A percentile compares a stretch with the other conserved stretches of the same genome.
Evolutionary conservation across 139 green algal genomes (phyloP).

Genomic region (Chlamydomonas eustigma): DNA sequence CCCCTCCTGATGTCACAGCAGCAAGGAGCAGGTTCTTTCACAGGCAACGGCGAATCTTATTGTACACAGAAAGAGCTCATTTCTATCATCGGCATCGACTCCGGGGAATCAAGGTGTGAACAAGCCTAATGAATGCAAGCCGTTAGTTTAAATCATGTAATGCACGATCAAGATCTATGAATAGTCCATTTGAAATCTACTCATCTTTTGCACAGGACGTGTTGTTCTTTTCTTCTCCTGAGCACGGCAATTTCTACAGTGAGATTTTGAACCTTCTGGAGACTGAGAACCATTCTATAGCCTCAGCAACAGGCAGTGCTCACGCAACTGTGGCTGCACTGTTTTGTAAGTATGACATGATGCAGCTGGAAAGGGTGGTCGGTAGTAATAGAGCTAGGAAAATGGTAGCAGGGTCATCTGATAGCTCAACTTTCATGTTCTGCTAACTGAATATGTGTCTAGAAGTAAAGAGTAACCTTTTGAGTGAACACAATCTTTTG

Average conservation of each 20-base stretch:
- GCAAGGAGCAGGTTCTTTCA: slow-evolving; percentile 67
- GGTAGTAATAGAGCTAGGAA: slow-evolving; percentile 50
- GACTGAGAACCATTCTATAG: background rate
- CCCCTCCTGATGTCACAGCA: slow-evolving; percentile 51
- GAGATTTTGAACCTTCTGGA: slow-evolving; percentile 19
- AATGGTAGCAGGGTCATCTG: slow-evolving; percentile 54
- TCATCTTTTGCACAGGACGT: slow-evolving; percentile 55
- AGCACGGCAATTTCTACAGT: slow-evolving; percentile 75
- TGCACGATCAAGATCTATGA: background rate
- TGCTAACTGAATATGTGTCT: slow-evolving; percentile 32
- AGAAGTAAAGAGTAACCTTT: no score
- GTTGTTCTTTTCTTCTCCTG: slow-evolving; percentile 82
- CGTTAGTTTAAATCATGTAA: background rate
- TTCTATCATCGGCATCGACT: slow-evolving; percentile 87
- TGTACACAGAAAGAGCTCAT: slow-evolving; percentile 93
- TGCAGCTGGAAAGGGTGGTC: slow-evolving; percentile 69
- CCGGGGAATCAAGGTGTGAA: slow-evolving; percentile 64
- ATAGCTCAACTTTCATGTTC: slow-evolving; percentile 71
- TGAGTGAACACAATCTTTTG: no score
- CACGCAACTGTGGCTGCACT: slow-evolving; percentile 53
- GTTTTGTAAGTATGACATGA: slow-evolving; percentile 40
- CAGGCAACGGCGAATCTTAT: slow-evolving; percentile 62
- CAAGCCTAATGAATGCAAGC: background rate
- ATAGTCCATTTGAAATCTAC: background rate
- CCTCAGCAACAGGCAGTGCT: background rate